A percentile compares a stretch with the other conserved stretches of the same genome.
Conservation (phyloP, 352 stramenopile genomes). For the Pythium grandisporangium region DNA sequence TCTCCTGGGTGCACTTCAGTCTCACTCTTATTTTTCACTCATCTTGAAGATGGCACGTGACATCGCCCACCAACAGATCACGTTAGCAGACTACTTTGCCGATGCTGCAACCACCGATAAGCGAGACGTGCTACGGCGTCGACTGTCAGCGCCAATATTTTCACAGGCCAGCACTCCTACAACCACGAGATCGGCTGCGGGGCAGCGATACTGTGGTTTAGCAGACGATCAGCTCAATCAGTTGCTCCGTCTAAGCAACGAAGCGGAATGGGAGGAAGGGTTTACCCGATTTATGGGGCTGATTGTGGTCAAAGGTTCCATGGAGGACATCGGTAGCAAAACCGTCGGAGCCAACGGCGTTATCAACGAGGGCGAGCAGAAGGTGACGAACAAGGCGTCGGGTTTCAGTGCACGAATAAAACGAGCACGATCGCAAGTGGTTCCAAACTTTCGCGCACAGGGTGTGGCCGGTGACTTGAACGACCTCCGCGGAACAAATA, state of each 20-base stretch:
- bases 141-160: conserved; percentile 2
- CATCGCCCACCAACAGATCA: conserved; percentile 23
- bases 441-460: too few species aligned
- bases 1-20: conserved; percentile 26
- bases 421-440: too few species aligned
- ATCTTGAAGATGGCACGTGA: conserved; percentile 32
- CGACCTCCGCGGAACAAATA: too few species aligned
- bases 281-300: conserved; percentile 43
- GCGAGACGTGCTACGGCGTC: conserved; percentile 8
- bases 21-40: conserved; percentile 30
- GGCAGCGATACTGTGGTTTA: not conserved
- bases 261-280: conserved; percentile 24
- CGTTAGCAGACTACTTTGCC: conserved; percentile 17
- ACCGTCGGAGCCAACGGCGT: too few species aligned
- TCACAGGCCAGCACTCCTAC: not conserved
- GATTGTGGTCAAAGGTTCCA: conserved; percentile 21
- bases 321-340: not conserved
- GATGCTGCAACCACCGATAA: conserved; percentile 11
- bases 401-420: too few species aligned
- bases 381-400: too few species aligned
- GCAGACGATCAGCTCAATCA: conserved; percentile 2
- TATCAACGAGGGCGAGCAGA: too few species aligned
- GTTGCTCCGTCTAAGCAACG: conserved; percentile 9
- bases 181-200: not conserved
- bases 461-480: too few species aligned